These are phyloP conservation scores for Ceriops zippeliana DNA, from an alignment of 345 rosid species.

Conservation along the genomic window DNA sequence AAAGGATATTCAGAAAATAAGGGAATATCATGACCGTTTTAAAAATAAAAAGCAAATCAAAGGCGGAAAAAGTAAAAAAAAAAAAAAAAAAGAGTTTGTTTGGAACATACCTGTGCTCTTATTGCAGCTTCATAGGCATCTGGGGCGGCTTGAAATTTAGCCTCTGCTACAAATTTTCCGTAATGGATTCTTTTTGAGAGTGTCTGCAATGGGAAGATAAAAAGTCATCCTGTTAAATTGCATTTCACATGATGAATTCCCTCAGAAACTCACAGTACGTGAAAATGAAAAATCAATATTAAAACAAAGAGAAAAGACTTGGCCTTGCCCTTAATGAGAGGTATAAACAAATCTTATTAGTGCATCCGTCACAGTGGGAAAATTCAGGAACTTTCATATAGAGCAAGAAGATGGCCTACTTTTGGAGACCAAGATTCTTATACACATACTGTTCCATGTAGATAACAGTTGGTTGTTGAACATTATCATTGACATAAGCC, in stretches of 20 bases:
- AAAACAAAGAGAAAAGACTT: neutral
- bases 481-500: too few relatives aligned
- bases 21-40: neutral
- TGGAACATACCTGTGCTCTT: constrained; percentile 42
- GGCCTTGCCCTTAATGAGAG: too few relatives aligned
- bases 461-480: too few relatives aligned
- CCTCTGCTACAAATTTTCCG: constrained; percentile 83
- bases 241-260: neutral
- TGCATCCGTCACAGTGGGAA: too few relatives aligned
- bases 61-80: too few relatives aligned
- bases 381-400: too few relatives aligned
- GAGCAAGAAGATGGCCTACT: too few relatives aligned
- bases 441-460: too few relatives aligned
- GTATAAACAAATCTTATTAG: too few relatives aligned
- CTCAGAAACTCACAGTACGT: neutral
- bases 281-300: neutral
- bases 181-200: constrained; percentile 83
- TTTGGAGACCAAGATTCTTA: too few relatives aligned
- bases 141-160: constrained; percentile 67
- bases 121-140: constrained; percentile 54
- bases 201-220: constrained; percentile 37
- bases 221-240: neutral
- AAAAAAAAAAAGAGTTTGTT: neutral
- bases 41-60: too few relatives aligned
- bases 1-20: too few relatives aligned